A percentile compares a stretch with the other conserved stretches of the same genome.
phyloP scores from a whole-genome alignment of 179 eudicot species.

The Heliamphora pulchella region DNA sequence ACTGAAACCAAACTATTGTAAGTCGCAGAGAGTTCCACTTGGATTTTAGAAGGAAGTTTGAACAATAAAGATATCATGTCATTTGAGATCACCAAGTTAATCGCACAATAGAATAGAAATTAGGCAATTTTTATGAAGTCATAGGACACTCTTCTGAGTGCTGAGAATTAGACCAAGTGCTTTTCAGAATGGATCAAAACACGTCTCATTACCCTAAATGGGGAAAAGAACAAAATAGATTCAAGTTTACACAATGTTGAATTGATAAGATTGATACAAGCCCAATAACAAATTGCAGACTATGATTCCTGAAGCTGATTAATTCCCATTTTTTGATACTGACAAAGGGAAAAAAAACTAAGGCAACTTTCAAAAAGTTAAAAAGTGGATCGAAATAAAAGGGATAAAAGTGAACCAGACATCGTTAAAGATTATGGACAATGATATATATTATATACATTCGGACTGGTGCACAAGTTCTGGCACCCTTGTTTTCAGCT shows the following conservation, averaged over 20 bases:
- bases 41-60: too few relatives aligned
- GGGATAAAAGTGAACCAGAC: background rate
- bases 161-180: too few relatives aligned
- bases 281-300: background rate
- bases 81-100: too few relatives aligned
- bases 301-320: background rate
- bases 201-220: background rate
- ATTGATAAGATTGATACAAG: background rate
- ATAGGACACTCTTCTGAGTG: too few relatives aligned
- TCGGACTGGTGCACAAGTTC: background rate
- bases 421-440: background rate
- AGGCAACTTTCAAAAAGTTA: background rate
- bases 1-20: too few relatives aligned
- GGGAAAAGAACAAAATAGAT: background rate
- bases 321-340: too few relatives aligned
- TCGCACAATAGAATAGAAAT: too few relatives aligned
- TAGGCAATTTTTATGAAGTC: too few relatives aligned
- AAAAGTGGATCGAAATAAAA: background rate
- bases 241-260: background rate
- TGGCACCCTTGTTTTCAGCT: conserved; percentile 17
- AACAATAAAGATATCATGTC: too few relatives aligned
- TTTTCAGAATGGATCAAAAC: too few relatives aligned
- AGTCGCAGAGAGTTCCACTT: too few relatives aligned
- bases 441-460: conserved; percentile 13
- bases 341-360: background rate